Conservation (phyloP, 768 basidiomycete species). For the Kwoniella pini region DNA sequence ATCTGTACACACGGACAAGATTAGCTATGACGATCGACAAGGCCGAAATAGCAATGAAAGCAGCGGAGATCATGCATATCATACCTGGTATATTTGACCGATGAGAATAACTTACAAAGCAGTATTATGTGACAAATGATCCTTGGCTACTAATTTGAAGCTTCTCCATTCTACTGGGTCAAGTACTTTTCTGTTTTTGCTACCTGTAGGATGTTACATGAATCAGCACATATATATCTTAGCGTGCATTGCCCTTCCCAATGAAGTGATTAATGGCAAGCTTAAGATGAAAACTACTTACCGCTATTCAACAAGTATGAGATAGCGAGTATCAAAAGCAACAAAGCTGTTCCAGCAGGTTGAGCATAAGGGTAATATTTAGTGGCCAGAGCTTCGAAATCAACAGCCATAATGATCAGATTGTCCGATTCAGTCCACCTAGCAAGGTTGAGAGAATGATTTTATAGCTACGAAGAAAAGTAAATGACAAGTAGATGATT, state of each 20-base stretch:
- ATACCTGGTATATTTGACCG: too few species aligned
- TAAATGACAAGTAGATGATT: too few species aligned
- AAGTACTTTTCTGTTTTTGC: constrained; percentile 33
- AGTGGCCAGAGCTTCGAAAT: constrained; percentile 2
- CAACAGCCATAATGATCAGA: constrained; percentile 4
- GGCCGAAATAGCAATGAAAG: too few species aligned
- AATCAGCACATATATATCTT: neutral
- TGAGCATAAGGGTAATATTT: constrained; percentile 3
- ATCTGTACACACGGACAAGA: too few species aligned
- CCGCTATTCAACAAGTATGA: constrained; percentile 6
- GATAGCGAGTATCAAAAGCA: constrained; percentile 8
- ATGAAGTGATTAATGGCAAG: neutral
- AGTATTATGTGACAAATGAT: constrained; percentile 87
- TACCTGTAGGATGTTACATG: neutral
- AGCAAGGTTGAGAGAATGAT: too few species aligned
- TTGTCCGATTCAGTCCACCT: too few species aligned
- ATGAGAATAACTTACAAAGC: constrained; percentile 74
- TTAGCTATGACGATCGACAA: too few species aligned
- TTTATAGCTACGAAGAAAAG: too few species aligned
- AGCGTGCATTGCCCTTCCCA: too few species aligned
- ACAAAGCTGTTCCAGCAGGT: constrained; percentile 5
- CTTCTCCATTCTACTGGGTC: constrained; percentile 66
- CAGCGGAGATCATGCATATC: too few species aligned
- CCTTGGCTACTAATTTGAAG: constrained; percentile 79
- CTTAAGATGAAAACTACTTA: neutral